Evolutionary conservation across 2,329 filamentous ascomycete genomes (phyloP).

Genomic region (Arthrinium phaeospermum): DNA sequence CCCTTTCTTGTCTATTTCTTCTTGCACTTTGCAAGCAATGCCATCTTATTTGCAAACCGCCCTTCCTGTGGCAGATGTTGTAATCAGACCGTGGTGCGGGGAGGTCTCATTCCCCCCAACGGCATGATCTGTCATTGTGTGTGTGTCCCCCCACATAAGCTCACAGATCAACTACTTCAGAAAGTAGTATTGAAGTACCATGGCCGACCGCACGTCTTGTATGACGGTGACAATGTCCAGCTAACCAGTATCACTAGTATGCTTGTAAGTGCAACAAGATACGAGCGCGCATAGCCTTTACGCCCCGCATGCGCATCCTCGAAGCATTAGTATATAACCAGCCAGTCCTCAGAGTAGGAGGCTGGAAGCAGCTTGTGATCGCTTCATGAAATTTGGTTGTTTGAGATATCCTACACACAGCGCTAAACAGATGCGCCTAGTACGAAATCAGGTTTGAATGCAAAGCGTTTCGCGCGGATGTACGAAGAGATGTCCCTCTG

Average conservation of each 20-base stretch:
- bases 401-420: not conserved
- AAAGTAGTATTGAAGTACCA: not conserved
- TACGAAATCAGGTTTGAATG: slow-evolving; percentile 37
- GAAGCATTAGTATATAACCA: not conserved
- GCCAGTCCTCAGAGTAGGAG: not conserved
- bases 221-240: not conserved
- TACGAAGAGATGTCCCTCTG: slow-evolving; percentile 68
- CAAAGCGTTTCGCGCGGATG: slow-evolving; percentile 59
- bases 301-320: not conserved
- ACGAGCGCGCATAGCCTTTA: not conserved
- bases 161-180: not conserved
- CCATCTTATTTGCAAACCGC: not conserved
- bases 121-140: not conserved
- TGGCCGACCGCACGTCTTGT: not conserved
- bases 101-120: not conserved
- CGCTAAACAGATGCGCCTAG: slow-evolving; percentile 10
- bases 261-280: not conserved
- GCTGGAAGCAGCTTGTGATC: not conserved
- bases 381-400: not conserved
- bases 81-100: not conserved
- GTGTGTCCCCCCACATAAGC: not conserved
- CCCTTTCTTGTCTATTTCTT: not conserved
- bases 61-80: not conserved
- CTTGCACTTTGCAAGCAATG: not conserved
- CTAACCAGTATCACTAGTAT: not conserved